Percentiles rank a stretch among this genome's conserved stretches.
Conservation (phyloP, 2,329 filamentous ascomycete genomes). For the Phyllosticta paracitricarpa region DNA sequence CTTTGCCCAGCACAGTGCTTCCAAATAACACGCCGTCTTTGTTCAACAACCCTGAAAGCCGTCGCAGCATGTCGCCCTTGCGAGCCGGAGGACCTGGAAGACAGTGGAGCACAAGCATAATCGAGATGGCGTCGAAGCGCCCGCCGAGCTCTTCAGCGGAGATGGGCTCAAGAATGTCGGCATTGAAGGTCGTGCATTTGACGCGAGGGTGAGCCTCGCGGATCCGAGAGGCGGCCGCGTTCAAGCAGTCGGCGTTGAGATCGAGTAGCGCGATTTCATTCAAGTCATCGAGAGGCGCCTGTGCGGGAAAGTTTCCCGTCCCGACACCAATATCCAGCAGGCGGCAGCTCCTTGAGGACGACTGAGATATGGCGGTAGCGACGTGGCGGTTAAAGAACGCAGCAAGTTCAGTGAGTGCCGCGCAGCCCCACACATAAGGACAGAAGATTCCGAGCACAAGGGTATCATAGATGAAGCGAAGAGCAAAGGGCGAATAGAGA, state of each 20-base stretch:
- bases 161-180: background rate
- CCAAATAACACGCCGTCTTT: conserved; percentile 29
- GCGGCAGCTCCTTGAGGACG: conserved; percentile 12
- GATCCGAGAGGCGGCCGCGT: conserved; percentile 20
- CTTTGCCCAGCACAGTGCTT: conserved; percentile 28
- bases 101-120: conserved; percentile 12
- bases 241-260: conserved; percentile 22
- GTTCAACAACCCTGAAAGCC: background rate
- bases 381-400: conserved; percentile 16
- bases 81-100: conserved; percentile 22
- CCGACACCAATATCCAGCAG: conserved; percentile 24
- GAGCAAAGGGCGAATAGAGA: background rate
- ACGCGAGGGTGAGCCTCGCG: conserved; percentile 12
- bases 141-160: conserved; percentile 22
- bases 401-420: conserved; percentile 13
- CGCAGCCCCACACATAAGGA: conserved; percentile 20
- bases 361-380: background rate
- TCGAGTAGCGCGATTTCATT: conserved; percentile 18
- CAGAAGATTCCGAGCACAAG: conserved; percentile 16
- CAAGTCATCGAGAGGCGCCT: conserved; percentile 9
- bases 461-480: conserved; percentile 12
- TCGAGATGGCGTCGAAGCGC: conserved; percentile 34
- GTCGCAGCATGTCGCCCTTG: background rate
- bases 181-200: conserved; percentile 12
- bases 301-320: conserved; percentile 19